These are phyloP conservation scores for Babesia caballi DNA, from an alignment of 169 alveolate genomes.

Conservation along the genomic window DNA sequence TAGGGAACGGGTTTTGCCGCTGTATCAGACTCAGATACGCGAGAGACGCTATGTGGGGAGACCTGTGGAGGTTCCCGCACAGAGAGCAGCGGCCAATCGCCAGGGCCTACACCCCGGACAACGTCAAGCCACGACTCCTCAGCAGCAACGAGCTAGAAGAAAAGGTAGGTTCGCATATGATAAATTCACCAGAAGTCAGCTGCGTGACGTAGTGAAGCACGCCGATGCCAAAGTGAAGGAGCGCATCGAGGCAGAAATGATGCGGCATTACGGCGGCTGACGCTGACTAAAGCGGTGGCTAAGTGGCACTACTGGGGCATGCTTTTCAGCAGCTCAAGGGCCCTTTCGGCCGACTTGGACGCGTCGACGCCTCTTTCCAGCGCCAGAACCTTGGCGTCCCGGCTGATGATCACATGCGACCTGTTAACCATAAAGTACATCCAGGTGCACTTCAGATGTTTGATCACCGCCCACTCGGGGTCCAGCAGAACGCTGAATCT, in stretches of 20 bases:
- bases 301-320: too few relatives aligned
- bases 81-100: constrained; percentile 83
- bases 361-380: constrained; percentile 73
- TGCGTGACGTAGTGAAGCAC: constrained; percentile 8
- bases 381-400: constrained; percentile 60
- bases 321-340: constrained; percentile 14
- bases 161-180: constrained; percentile 29
- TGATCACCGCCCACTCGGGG: constrained; percentile 55
- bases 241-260: constrained; percentile 43
- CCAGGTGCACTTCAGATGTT: constrained; percentile 59
- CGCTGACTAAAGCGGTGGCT: too few relatives aligned
- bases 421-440: constrained; percentile 34
- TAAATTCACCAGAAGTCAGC: background rate
- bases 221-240: constrained; percentile 16
- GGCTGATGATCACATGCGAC: constrained; percentile 67
- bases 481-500: constrained; percentile 64
- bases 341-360: constrained; percentile 3
- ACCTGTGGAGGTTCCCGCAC: constrained; percentile 85
- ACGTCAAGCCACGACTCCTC: constrained; percentile 63
- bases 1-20: constrained; percentile 14
- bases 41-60: constrained; percentile 87
- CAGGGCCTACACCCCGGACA: constrained; percentile 76
- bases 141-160: constrained; percentile 62
- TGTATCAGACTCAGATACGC: constrained; percentile 45
- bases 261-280: constrained; percentile 46